phyloP scores from a whole-genome alignment of 2,329 filamentous ascomycete species.

The Sarocladium strictum region DNA sequence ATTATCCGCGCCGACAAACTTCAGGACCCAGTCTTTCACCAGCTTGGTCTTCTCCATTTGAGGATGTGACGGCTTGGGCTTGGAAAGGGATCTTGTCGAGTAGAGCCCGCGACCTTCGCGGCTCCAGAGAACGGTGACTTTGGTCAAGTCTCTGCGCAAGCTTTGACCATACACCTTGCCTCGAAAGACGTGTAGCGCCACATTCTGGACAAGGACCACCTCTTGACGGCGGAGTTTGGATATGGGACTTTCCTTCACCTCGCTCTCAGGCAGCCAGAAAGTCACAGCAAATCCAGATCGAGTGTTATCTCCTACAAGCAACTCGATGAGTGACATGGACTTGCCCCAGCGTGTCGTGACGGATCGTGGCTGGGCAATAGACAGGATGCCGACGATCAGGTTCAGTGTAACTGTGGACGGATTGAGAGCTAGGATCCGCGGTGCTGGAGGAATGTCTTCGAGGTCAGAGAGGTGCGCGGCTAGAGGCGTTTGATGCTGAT shows the following conservation, averaged over 20 bases:
- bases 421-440: constrained; percentile 57
- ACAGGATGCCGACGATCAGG: constrained; percentile 73
- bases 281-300: constrained; percentile 73
- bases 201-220: constrained; percentile 71
- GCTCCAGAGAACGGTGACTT: constrained; percentile 58
- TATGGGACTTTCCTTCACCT: constrained; percentile 26
- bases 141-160: constrained; percentile 64
- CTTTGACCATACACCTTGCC: constrained; percentile 81
- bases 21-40: constrained; percentile 70
- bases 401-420: constrained; percentile 81
- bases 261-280: constrained; percentile 63
- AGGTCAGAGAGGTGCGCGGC: constrained; percentile 46
- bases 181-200: constrained; percentile 70
- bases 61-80: constrained; percentile 27
- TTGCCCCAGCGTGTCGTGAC: constrained; percentile 62
- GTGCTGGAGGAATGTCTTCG: constrained; percentile 61
- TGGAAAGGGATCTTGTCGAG: constrained; percentile 40
- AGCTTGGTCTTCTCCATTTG: constrained; percentile 58
- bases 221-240: constrained; percentile 60
- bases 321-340: constrained; percentile 62
- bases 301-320: constrained; percentile 82
- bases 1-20: constrained; percentile 52
- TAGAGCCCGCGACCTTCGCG: constrained; percentile 51
- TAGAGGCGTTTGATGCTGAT: constrained; percentile 29
- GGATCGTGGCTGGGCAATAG: constrained; percentile 59